Base-by-base conservation (phyloP, 2,329 filamentous ascomycete species). In the Domatiomyces catenatus region DNA sequence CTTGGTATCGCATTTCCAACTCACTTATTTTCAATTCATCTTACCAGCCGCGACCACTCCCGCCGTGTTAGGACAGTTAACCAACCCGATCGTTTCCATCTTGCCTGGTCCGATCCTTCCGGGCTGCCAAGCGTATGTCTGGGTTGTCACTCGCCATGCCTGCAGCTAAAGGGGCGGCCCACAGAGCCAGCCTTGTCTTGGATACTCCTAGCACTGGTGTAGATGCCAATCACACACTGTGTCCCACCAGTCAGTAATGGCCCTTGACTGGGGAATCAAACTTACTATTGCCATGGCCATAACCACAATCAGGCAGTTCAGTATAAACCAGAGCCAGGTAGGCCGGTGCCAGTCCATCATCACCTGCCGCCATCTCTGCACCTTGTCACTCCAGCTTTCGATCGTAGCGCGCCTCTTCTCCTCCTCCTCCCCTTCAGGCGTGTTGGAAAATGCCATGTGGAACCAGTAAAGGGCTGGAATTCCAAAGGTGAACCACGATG, bases 391-490 rank as follows among this genome's bases (percentile, higher is more conserved):
- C 54, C 73, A 69, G 2, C 67, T 57, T 8, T 67, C 69, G 19
- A 64, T 65, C 2, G 73, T 59, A 1, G 68, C 67, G 57, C 90
- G 89, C 71, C 92, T 93, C 47, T 8, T 10, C 20, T 47, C 24
- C 86, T 86, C 59, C 82, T 87, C 66, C 90, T 84, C 62, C 90
- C 90, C 1, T 92, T 75, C 3, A 84, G 85, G 6, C 64, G 67
- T 49, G 64, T 66, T 52, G 68, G 62, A 7, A 63, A 64, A 47
- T 46, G 54, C 53, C 53, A 57, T 51, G 15, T 50, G 26, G 20
- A 57, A 51, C 55, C 55, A 66, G 55, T 66, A 66, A 24, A 67
- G 61, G 6, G 64, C 66, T 15, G 61, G 59, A 10, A 64, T 51
- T 26, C 58, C 56, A 24, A 63, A 75, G 48, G 77, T 80, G 63